Evolutionary conservation across 192 early-diverging fungal species (phyloP).

Genomic region (Jimgerdemannia flammicorona): DNA sequence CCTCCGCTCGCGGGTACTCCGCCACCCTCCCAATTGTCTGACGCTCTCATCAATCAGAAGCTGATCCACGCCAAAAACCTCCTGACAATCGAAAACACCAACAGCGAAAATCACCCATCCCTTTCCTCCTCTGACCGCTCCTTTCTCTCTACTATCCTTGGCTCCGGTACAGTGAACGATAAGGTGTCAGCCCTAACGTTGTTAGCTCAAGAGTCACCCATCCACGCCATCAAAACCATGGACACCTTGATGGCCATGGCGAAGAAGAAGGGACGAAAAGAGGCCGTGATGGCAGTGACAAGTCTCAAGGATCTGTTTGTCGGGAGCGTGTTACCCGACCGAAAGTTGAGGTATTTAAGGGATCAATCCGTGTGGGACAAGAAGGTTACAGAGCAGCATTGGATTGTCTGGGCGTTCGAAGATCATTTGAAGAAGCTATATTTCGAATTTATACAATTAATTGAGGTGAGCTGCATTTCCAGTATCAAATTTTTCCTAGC

Average conservation of each 20-base stretch:
- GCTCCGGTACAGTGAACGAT: slow-evolving; percentile 91
- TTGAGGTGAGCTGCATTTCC: slow-evolving; percentile 58
- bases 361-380: slow-evolving; percentile 74
- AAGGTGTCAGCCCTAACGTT: slow-evolving; percentile 91
- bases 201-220: slow-evolving; percentile 86
- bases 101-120: slow-evolving; percentile 47
- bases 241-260: slow-evolving; percentile 81
- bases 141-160: slow-evolving; percentile 85
- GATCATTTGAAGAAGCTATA: slow-evolving; percentile 88
- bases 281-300: slow-evolving; percentile 79
- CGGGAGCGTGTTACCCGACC: slow-evolving; percentile 74
- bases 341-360: slow-evolving; percentile 91
- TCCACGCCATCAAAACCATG: slow-evolving; percentile 74
- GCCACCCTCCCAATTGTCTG: not conserved
- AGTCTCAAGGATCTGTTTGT: slow-evolving; percentile 89
- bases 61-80: slow-evolving; percentile 55
- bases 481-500: too few species aligned
- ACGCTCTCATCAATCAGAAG: slow-evolving; percentile 9
- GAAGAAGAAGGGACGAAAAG: slow-evolving; percentile 85
- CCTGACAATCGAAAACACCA: slow-evolving; percentile 60
- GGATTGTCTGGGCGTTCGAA: slow-evolving; percentile 93
- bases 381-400: slow-evolving; percentile 62
- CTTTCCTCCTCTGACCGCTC: slow-evolving; percentile 76
- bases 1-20: slow-evolving; percentile 5
- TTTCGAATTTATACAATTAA: slow-evolving; percentile 85